Base-by-base conservation (phyloP, 768 basidiomycete species). In the Amanita pseudoporphyria region DNA sequence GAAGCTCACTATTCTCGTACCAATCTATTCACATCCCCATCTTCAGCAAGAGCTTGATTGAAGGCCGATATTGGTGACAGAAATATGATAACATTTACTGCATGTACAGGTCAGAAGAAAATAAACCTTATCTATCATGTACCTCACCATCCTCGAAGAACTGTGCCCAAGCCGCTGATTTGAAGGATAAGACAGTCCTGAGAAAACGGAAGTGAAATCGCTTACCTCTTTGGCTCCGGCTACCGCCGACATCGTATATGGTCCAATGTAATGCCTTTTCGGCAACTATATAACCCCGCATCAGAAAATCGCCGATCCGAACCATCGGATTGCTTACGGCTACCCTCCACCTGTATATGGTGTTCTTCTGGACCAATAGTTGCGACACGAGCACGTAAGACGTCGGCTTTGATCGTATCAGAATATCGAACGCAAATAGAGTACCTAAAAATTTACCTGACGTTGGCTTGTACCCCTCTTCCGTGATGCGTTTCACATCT, bases 281-380 rank as follows among this genome's bases (percentile, higher is more conserved):
- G 21, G 54, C 42, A 3, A 53, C 63, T 62, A 22, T 26, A 31
- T 42, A 45, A 38, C n/a, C 33, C 16, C n/a, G 30, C 21, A 14
- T 30, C 31, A 16, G 22, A 36, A 24, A 7, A 36, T 16, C 38
- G 18, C 16, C 19, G 28, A 52, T 37, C 24, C 44, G 16, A 6
- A 10, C 9, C 44, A 45, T n/a, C 14, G n/a, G 37, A n/a, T 19
- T 24, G 48, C 47, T 49, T 52, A 55, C 56, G 37, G 62, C 72
- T 61, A 16, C 62, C 59, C 58, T 82, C 78, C 53, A 79, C 67
- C 3, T 67, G 58, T 43, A 85, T 72, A 6, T 65, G 67, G 53
- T 84, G 79, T 59, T 83, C 79, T 55, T 83, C 81, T 3, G 82
- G 78, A 3, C 82, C 81, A 33, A 78, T 63, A 1, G 83, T 85